These are phyloP conservation scores for Strobilomyces dryophilus DNA, from an alignment of 768 basidiomycete species.

Conservation along the genomic window DNA sequence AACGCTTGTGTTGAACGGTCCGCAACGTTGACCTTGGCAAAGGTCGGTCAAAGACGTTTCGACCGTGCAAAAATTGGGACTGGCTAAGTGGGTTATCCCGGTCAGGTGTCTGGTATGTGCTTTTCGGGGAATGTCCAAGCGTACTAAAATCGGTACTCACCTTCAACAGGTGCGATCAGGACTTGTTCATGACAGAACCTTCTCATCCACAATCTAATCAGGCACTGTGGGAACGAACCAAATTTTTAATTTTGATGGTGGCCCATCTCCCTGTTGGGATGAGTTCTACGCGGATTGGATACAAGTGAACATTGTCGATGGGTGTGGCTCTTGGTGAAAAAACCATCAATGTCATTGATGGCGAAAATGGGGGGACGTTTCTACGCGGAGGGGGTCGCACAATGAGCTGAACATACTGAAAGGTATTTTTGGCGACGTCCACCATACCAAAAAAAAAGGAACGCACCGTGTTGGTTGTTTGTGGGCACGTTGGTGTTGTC, in stretches of 20 bases:
- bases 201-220: constrained; percentile 13
- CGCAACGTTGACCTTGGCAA: constrained; percentile 11
- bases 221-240: constrained; percentile 8
- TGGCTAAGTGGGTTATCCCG: constrained; percentile 21
- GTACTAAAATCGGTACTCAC: constrained; percentile 10
- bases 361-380: neutral
- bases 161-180: constrained; percentile 4
- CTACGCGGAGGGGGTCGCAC: neutral
- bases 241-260: constrained; percentile 13
- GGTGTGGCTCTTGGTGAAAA: neutral
- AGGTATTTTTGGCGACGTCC: neutral
- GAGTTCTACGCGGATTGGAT: neutral
- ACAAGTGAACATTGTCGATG: constrained; percentile 7
- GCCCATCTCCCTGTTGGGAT: neutral
- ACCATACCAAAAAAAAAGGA: neutral
- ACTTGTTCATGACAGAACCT: constrained; percentile 16
- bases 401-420: neutral
- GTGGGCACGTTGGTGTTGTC: neutral
- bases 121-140: constrained; percentile 14
- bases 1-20: neutral
- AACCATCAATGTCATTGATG: neutral
- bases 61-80: constrained; percentile 7
- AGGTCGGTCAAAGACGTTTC: neutral
- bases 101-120: constrained; percentile 24
- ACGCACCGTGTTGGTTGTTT: neutral